A percentile compares a stretch with the other conserved stretches of the same genome.
These are phyloP conservation scores for Flueggea neowawraea DNA, from an alignment of 441 rosid species.

Conservation along the genomic window DNA sequence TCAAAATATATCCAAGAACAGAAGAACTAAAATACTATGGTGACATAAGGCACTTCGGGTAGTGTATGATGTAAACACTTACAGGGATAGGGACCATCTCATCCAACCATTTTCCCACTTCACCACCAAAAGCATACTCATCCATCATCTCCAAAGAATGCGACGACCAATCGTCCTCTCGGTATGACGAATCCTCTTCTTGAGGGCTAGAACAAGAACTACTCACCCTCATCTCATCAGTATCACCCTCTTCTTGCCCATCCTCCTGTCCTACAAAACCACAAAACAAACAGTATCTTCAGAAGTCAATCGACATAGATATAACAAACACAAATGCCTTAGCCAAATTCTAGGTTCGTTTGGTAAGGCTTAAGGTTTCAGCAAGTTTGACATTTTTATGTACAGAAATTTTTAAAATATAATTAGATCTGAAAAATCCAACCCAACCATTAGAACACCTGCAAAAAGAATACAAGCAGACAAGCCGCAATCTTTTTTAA, in stretches of 20 bases:
- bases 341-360: no score
- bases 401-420: no score
- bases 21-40: background rate
- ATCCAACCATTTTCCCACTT: background rate
- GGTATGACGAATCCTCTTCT: background rate
- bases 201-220: background rate
- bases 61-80: background rate
- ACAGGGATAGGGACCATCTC: constrained; percentile 1
- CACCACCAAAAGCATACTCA: background rate
- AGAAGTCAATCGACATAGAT: no score
- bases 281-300: background rate
- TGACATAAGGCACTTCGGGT: background rate
- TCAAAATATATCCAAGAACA: background rate
- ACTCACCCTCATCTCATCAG: background rate
- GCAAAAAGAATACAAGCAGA: no score
- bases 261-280: background rate
- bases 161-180: background rate
- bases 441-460: no score
- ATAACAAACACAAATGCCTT: no score
- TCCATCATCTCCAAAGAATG: background rate
- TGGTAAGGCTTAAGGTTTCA: no score
- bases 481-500: background rate
- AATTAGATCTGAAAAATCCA: no score
- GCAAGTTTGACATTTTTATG: no score
- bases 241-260: background rate